Evolutionary conservation across 2,329 filamentous ascomycete species (phyloP).

Genomic region (Geosmithia putterillii): DNA sequence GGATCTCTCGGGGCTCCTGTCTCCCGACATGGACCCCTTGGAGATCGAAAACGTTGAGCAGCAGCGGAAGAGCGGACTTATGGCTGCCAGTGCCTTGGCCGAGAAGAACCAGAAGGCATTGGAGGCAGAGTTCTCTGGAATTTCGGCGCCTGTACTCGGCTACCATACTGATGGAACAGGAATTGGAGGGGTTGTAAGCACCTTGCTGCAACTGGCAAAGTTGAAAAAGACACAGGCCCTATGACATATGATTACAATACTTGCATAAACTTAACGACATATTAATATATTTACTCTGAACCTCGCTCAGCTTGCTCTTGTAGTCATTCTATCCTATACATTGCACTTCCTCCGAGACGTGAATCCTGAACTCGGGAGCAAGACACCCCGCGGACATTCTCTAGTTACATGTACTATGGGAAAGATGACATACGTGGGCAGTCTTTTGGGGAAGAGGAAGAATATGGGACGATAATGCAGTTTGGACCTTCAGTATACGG

Average conservation of each 20-base stretch:
- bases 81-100: not conserved
- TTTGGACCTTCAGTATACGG: too few relatives aligned
- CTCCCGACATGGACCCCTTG: slow-evolving; percentile 18
- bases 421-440: too few relatives aligned
- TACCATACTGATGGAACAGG: not conserved
- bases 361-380: too few relatives aligned
- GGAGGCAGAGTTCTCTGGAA: not conserved
- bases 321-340: not conserved
- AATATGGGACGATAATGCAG: too few relatives aligned
- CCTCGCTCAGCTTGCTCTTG: not conserved
- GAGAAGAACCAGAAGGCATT: not conserved
- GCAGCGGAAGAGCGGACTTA: not conserved
- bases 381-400: too few relatives aligned
- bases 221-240: not conserved
- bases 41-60: not conserved
- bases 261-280: not conserved
- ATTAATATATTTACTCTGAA: not conserved
- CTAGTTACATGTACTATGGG: too few relatives aligned
- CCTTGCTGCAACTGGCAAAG: not conserved
- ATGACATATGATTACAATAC: not conserved
- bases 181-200: not conserved
- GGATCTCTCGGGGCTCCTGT: slow-evolving; percentile 59
- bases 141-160: not conserved
- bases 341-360: too few relatives aligned
- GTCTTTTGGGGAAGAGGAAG: too few relatives aligned